A percentile compares a stretch with the other conserved stretches of the same genome.
These are phyloP conservation scores for Saraca asoca DNA, from an alignment of 331 rosid species.

Conservation along the genomic window DNA sequence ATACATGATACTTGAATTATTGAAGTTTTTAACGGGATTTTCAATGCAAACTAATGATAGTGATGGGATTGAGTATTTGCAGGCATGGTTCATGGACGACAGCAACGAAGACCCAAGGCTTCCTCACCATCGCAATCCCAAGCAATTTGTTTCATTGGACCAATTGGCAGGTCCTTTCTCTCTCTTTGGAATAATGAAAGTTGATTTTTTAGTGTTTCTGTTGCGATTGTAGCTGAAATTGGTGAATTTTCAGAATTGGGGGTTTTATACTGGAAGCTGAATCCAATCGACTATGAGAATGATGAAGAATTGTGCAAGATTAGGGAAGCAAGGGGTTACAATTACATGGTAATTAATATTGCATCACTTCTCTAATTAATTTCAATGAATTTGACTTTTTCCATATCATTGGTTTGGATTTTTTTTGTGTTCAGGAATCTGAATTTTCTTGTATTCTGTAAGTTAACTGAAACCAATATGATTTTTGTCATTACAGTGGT, in stretches of 20 bases:
- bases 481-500: too few relatives aligned
- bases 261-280: slow-evolving; percentile 77
- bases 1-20: neutral
- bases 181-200: neutral
- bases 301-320: slow-evolving; percentile 65
- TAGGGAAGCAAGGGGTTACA: slow-evolving; percentile 77
- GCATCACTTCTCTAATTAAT: neutral
- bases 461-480: too few relatives aligned
- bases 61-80: neutral
- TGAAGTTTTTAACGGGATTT: too few relatives aligned
- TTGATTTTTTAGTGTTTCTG: neutral
- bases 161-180: slow-evolving; percentile 58
- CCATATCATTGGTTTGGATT: too few relatives aligned
- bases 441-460: too few relatives aligned
- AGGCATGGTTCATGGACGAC: slow-evolving; percentile 91
- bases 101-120: slow-evolving; percentile 69
- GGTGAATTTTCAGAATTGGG: slow-evolving; percentile 56
- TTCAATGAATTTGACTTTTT: neutral
- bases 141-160: slow-evolving; percentile 50
- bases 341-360: slow-evolving; percentile 63
- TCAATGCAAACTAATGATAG: neutral
- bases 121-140: slow-evolving; percentile 66
- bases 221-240: neutral
- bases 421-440: too few relatives aligned
- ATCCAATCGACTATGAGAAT: slow-evolving; percentile 58